phyloP scores from a whole-genome alignment of 306 rosid species.

The Cicer cuneatum region DNA sequence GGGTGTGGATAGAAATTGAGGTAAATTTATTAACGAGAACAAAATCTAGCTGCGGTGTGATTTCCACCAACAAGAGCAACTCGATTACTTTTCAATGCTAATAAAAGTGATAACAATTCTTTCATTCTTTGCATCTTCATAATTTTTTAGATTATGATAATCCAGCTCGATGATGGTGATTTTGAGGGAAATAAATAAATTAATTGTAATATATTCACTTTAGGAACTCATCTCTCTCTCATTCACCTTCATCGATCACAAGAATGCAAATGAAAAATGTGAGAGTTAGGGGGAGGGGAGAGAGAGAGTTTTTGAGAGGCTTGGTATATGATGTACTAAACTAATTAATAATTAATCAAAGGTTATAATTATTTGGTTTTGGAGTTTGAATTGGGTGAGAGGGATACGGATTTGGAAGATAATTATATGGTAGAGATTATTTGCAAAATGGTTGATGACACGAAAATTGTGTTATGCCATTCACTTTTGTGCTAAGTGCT shows the following conservation, averaged over 20 bases:
- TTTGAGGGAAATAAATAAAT: not conserved
- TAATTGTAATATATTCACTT: not conserved
- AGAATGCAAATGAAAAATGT: constrained; percentile 45
- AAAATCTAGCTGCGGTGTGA: constrained; percentile 84
- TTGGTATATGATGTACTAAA: not conserved
- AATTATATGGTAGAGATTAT: constrained; percentile 30
- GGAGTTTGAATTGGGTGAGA: constrained; percentile 16
- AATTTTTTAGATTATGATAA: not conserved
- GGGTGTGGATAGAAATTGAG: not conserved
- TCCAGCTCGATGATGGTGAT: constrained; percentile 51
- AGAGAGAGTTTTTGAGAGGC: constrained; percentile 36
- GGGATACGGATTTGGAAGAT: constrained; percentile 22
- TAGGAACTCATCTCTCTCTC: constrained; percentile 23
- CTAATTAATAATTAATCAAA: not conserved
- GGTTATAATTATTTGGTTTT: not conserved
- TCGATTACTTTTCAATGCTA: constrained; percentile 49
- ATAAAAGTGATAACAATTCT: constrained; percentile 61
- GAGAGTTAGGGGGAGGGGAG: constrained; percentile 34
- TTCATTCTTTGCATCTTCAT: constrained; percentile 77
- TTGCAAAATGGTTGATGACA: constrained; percentile 39
- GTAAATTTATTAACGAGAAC: constrained; percentile 61
- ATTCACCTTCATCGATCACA: constrained; percentile 42
- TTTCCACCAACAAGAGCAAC: constrained; percentile 83
- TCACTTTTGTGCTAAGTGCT: constrained; percentile 5
- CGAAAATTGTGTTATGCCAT: constrained; percentile 59